These are phyloP conservation scores for Skeletonema costatum DNA, from an alignment of 108 stramenopile species.

Conservation along the genomic window DNA sequence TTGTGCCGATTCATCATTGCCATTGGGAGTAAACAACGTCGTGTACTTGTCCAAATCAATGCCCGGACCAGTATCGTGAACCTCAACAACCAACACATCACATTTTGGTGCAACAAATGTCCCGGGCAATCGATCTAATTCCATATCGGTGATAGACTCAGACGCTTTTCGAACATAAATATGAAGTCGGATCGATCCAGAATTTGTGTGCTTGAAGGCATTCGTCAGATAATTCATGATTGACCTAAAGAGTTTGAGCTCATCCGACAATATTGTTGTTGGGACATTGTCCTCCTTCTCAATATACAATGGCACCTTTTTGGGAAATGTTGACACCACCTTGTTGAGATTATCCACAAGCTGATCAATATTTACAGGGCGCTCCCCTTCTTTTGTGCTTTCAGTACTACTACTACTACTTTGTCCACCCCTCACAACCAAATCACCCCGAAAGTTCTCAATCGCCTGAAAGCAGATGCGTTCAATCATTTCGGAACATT, in stretches of 20 bases:
- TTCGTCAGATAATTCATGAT: conserved; percentile 80
- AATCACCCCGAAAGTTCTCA: conserved; percentile 56
- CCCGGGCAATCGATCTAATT: conserved; percentile 17
- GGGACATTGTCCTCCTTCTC: conserved; percentile 54
- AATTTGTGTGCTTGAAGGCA: conserved; percentile 63
- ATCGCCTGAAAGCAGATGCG: conserved; percentile 72
- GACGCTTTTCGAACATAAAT: conserved; percentile 40
- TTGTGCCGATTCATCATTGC: neutral
- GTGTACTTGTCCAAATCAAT: conserved; percentile 56
- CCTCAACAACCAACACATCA: conserved; percentile 57
- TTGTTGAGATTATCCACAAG: conserved; percentile 53
- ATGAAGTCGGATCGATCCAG: conserved; percentile 60
- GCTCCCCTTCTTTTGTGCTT: conserved; percentile 1
- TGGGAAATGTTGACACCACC: conserved; percentile 65
- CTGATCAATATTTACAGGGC: conserved; percentile 36
- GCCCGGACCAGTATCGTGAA: conserved; percentile 71
- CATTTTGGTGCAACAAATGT: conserved; percentile 24
- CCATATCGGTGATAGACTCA: neutral
- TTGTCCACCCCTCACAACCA: conserved; percentile 20
- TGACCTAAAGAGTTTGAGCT: conserved; percentile 65
- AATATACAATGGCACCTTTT: conserved; percentile 60
- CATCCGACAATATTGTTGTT: conserved; percentile 52
- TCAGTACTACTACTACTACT: neutral
- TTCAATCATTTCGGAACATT: conserved; percentile 64
- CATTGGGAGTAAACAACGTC: conserved; percentile 58